Evolutionary conservation across 805 yeast genomes (phyloP).

Genomic region (Kurtzmaniella fragi): DNA sequence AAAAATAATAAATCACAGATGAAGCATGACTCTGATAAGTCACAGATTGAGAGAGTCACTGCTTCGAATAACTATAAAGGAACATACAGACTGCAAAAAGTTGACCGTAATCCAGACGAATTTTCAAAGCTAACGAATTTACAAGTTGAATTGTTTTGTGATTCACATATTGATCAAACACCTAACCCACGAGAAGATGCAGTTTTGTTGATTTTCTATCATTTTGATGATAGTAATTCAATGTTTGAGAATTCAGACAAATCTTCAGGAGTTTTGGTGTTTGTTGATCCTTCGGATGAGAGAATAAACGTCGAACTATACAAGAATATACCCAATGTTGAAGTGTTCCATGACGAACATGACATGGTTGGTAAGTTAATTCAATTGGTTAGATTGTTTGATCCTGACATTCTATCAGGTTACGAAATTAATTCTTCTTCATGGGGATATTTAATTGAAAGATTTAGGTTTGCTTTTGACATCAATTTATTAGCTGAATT

Average conservation of each 20-base stretch:
- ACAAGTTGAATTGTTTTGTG: constrained; percentile 63
- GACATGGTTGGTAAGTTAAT: constrained; percentile 55
- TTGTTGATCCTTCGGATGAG: background rate
- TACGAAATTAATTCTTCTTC: constrained; percentile 75
- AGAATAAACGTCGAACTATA: background rate
- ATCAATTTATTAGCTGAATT: constrained; percentile 54
- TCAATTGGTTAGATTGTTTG: constrained; percentile 53
- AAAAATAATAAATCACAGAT: constrained; percentile 9
- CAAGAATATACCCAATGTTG: constrained; percentile 7
- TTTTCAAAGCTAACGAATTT: constrained; percentile 52
- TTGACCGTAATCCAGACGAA: constrained; percentile 31
- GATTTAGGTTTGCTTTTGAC: constrained; percentile 44
- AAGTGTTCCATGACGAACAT: constrained; percentile 45
- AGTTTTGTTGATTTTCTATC: constrained; percentile 60
- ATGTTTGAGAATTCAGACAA: constrained; percentile 8
- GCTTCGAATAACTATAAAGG: constrained; percentile 35
- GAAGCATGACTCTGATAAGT: constrained; percentile 18
- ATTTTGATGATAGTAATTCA: constrained; percentile 36
- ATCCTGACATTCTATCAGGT: constrained; percentile 87
- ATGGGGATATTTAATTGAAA: constrained; percentile 85
- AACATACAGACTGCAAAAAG: constrained; percentile 31
- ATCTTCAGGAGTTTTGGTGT: background rate
- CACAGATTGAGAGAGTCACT: constrained; percentile 49
- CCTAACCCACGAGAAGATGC: constrained; percentile 70
- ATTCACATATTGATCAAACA: constrained; percentile 39